Evolutionary conservation across 805 yeast species (phyloP).

Genomic region (Citeromyces nyonsensis): DNA sequence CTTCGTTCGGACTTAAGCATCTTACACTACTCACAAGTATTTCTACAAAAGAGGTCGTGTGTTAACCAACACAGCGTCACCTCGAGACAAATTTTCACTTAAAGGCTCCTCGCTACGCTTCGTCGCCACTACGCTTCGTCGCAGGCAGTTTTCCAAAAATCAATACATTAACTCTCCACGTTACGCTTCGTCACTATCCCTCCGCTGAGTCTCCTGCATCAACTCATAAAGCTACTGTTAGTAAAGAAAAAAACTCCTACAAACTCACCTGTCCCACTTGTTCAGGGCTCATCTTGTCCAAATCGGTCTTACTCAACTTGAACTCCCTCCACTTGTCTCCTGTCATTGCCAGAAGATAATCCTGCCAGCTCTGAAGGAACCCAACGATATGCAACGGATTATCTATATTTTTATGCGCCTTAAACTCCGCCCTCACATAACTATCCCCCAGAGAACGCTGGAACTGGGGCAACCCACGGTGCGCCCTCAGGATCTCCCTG

Average conservation of each 20-base stretch:
- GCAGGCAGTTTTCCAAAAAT: no score
- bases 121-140: no score
- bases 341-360: conserved; percentile 44
- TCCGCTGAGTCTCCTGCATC: conserved; percentile 52
- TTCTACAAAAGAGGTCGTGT: no score
- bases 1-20: no score
- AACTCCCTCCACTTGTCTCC: conserved; percentile 53
- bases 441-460: conserved; percentile 76
- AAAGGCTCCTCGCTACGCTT: no score
- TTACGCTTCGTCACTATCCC: no score
- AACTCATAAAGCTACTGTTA: conserved; percentile 35
- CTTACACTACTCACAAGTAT: no score
- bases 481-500: conserved; percentile 73
- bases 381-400: conserved; percentile 93
- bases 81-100: no score
- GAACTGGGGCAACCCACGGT: conserved; percentile 45
- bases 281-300: conserved; percentile 81
- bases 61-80: no score
- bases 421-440: conserved; percentile 82
- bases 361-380: conserved; percentile 90
- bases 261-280: conserved; percentile 50
- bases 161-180: no score
- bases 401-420: conserved; percentile 64
- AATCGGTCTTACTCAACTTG: conserved; percentile 40
- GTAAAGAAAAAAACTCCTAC: no score